A percentile compares a stretch with the other conserved stretches of the same genome.
Conservation (phyloP, 371 early-diverging fungal genomes). For the Mucor indicus region DNA sequence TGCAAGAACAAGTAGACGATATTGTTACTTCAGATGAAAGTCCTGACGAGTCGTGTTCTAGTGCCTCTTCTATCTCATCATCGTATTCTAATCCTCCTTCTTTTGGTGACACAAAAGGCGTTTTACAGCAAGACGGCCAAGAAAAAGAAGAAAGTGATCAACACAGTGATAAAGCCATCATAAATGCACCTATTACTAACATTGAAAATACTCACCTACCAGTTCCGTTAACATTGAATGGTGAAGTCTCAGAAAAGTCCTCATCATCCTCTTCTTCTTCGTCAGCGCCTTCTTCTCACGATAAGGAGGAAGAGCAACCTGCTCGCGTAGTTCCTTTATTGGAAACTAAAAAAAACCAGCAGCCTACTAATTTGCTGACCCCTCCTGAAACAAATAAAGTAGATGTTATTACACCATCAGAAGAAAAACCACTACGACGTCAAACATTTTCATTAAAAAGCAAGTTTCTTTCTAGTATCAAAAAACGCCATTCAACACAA, state of each 20-base stretch:
- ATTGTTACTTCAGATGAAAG: neutral
- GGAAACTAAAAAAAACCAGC: too few relatives aligned
- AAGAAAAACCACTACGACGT: neutral
- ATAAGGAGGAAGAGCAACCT: too few relatives aligned
- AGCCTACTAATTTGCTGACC: too few relatives aligned
- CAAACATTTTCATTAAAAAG: too few relatives aligned
- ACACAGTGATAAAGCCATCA: constrained; percentile 44
- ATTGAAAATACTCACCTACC: too few relatives aligned
- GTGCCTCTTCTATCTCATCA: constrained; percentile 8
- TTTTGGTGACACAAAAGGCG: constrained; percentile 11
- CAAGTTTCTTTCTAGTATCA: too few relatives aligned
- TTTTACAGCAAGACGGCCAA: neutral
- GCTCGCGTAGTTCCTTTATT: too few relatives aligned
- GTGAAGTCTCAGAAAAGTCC: too few relatives aligned
- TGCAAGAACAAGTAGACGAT: constrained; percentile 1
- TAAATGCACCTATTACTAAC: constrained; percentile 42
- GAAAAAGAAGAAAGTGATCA: neutral
- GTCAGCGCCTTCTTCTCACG: too few relatives aligned
- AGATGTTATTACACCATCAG: neutral
- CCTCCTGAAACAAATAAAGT: too few relatives aligned
- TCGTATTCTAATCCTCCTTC: constrained; percentile 13
- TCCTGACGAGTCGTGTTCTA: constrained; percentile 8
- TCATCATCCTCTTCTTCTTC: too few relatives aligned
- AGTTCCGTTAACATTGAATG: too few relatives aligned
- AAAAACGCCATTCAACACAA: neutral